Conservation (phyloP, 1,139 yeast genomes). For the Debaryomyces robertsiae region DNA sequence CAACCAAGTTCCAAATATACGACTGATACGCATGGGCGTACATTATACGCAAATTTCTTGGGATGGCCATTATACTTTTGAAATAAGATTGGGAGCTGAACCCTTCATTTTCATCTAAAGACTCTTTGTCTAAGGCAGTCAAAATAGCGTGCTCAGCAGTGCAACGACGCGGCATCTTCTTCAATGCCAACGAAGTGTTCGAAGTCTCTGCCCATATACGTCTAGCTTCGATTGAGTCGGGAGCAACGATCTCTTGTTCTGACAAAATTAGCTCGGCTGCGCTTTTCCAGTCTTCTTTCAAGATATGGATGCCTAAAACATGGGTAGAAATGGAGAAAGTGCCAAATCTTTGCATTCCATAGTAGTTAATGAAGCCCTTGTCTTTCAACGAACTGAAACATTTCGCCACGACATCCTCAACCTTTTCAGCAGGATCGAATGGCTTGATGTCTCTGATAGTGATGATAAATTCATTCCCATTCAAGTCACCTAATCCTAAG, state of each 20-base stretch:
- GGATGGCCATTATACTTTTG: slow-evolving; percentile 86
- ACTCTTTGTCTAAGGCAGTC: slow-evolving; percentile 52
- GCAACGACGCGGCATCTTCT: slow-evolving; percentile 82
- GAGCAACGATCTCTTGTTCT: slow-evolving; percentile 82
- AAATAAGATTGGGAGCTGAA: slow-evolving; percentile 59
- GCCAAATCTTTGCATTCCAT: slow-evolving; percentile 97
- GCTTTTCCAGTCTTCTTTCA: slow-evolving; percentile 74
- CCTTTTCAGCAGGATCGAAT: slow-evolving; percentile 28
- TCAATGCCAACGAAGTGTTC: slow-evolving; percentile 66
- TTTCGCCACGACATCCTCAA: slow-evolving; percentile 46
- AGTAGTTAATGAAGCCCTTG: slow-evolving; percentile 87
- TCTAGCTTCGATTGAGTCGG: slow-evolving; percentile 82
- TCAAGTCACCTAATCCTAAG: slow-evolving; percentile 76
- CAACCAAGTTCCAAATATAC: slow-evolving; percentile 88
- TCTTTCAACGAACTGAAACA: slow-evolving; percentile 62
- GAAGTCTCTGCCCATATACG: slow-evolving; percentile 75
- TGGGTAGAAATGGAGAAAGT: slow-evolving; percentile 93
- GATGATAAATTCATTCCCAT: slow-evolving; percentile 85
- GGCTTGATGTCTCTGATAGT: slow-evolving; percentile 72
- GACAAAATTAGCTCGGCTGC: slow-evolving; percentile 79
- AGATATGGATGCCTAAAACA: slow-evolving; percentile 70
- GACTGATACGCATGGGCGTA: slow-evolving; percentile 98
- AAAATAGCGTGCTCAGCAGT: slow-evolving; percentile 82
- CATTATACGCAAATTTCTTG: slow-evolving; percentile 89
- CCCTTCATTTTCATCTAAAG: slow-evolving; percentile 47